Conservation (phyloP, 352 stramenopile genomes). For the Lagenidium giganteum region DNA sequence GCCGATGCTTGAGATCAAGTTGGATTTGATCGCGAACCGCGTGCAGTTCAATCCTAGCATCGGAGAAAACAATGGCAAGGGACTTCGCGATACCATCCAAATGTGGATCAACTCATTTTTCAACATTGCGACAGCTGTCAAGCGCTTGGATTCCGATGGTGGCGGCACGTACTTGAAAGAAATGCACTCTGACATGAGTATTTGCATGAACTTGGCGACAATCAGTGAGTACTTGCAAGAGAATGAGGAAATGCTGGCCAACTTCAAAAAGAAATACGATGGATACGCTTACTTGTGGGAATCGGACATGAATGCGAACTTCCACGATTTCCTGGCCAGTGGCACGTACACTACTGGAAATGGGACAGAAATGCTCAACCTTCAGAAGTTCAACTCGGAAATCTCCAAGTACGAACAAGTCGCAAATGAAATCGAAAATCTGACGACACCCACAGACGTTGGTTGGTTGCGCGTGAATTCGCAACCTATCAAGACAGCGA, state of each 20-base stretch:
- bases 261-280: slow-evolving; percentile 95
- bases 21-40: slow-evolving; percentile 90
- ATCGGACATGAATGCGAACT: slow-evolving; percentile 90
- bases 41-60: slow-evolving; percentile 88
- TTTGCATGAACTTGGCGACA: slow-evolving; percentile 91
- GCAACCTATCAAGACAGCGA: slow-evolving; percentile 95
- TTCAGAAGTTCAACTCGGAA: slow-evolving; percentile 94
- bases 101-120: slow-evolving; percentile 96
- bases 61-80: slow-evolving; percentile 89
- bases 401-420: slow-evolving; percentile 96
- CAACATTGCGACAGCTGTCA: slow-evolving; percentile 94
- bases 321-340: slow-evolving; percentile 89
- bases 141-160: slow-evolving; percentile 91
- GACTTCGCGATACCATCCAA: slow-evolving; percentile 93
- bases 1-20: slow-evolving; percentile 96
- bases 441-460: slow-evolving; percentile 90
- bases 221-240: slow-evolving; percentile 92
- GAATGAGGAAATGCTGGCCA: slow-evolving; percentile 90
- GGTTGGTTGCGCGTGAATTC: slow-evolving; percentile 98
- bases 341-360: slow-evolving; percentile 59
- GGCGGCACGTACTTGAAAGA: slow-evolving; percentile 97
- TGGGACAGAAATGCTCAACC: slow-evolving; percentile 87
- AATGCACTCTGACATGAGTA: slow-evolving; percentile 95
- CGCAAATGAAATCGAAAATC: slow-evolving; percentile 84
- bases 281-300: slow-evolving; percentile 96